Evolutionary conservation across 257 asterid genomes (phyloP), one percentile per base, ranked within the genome.

Genomic region (Cynanchum wilfordii): DNA sequence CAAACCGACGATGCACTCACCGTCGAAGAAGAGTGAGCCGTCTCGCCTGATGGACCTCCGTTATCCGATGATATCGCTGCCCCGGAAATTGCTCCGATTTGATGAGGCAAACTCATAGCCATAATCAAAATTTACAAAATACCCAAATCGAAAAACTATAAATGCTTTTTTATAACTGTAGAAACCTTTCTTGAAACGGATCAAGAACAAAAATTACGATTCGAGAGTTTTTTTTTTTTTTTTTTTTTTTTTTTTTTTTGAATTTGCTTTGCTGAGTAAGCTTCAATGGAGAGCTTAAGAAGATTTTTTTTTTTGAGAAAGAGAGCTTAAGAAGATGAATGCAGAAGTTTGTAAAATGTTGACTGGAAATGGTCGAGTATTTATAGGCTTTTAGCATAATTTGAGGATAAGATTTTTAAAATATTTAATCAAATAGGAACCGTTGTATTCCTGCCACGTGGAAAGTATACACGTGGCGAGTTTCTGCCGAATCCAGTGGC

Each of bases 51-150:
- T 13, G 33, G 68, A 7, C 80, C 81, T n/a, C 76, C 84, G 51
- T 77, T 5, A 3, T 87, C 96, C 49, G 80, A 80, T 29, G 84
- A 19, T 12, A 88, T 9, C 66, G 88, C 78, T 1, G 88, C 30
- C 11, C 93, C 96, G 63, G 97, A 79, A 25, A 94, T 84, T 3
- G 94, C 89, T 63, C 93, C 88, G 71, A 94, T 86, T 84, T 89
- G 99, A 73, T 87, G 91, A 10, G 98, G 88, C 73, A 95, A 69
- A 79, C 92, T 89, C 97, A 91, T 90, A n/a, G 97, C 97, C 99
- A 91, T 91, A 56, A 44, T 47, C 77, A 15, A 52, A 63, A 51
- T 40, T 56, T 7, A 33, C 16, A 52, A 66, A 24, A 16, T 29
- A 60, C n/a, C 29, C 65, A 57, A 58, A 73, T 7, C 22, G n/a